Conservation (phyloP, 1,284 basidiomycete genomes). For the Boletellus deceptivus region DNA sequence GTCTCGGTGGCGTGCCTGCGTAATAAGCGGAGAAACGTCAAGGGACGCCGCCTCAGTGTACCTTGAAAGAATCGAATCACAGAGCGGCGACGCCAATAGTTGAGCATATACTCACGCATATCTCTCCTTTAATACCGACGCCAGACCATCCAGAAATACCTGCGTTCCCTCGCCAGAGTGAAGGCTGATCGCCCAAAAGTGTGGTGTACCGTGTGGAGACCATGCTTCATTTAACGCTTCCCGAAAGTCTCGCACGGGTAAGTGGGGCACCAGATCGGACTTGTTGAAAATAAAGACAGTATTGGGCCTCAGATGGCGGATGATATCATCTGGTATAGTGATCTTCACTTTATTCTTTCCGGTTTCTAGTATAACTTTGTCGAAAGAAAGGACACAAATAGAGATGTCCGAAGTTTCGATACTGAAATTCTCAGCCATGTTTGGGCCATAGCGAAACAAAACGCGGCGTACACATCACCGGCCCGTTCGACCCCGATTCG, state of each 20-base stretch:
- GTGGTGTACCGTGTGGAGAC: constrained; percentile 2
- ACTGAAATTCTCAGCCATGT: constrained; percentile 37
- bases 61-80: constrained; percentile 6
- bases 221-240: constrained; percentile 7
- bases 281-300: constrained; percentile 78
- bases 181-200: constrained; percentile 63
- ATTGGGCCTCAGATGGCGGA: constrained; percentile 46
- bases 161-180: constrained; percentile 54
- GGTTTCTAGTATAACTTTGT: constrained; percentile 40
- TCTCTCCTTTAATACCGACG: constrained; percentile 51
- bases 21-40: constrained; percentile 57
- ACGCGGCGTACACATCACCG: constrained; percentile 49
- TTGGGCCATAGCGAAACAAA: constrained; percentile 9
- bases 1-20: constrained; percentile 74
- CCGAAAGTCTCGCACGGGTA: constrained; percentile 8
- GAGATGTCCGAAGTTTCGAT: constrained; percentile 65
- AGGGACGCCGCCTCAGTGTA: constrained; percentile 22
- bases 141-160: constrained; percentile 59
- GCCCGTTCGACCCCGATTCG: constrained; percentile 80
- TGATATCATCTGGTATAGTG: constrained; percentile 46
- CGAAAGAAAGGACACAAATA: constrained; percentile 75
- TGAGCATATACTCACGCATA: constrained; percentile 33
- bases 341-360: constrained; percentile 21
- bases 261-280: constrained; percentile 48
- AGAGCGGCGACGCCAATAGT: not conserved